A percentile compares a stretch with the other conserved stretches of the same genome.
phyloP scores from a whole-genome alignment of 2,329 filamentous ascomycete species.

The Curvularia verruculosa region DNA sequence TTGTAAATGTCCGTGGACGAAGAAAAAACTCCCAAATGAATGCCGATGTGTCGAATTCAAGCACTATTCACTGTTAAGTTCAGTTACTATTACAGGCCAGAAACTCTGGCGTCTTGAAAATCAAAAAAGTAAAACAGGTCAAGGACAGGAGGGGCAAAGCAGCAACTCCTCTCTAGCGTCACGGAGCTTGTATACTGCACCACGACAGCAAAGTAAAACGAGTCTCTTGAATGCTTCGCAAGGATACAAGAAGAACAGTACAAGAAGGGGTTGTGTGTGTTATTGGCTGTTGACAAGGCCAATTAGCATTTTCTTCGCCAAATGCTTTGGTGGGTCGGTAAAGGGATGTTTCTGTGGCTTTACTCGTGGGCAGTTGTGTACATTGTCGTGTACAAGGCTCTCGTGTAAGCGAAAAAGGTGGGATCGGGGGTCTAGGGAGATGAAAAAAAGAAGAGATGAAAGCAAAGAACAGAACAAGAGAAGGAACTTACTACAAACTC shows the following conservation, averaged over 20 bases:
- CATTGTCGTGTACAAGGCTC: slow-evolving; percentile 2
- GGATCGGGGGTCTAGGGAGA: neutral
- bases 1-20: neutral
- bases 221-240: neutral
- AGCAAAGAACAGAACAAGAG: neutral
- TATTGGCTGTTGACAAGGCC: slow-evolving; percentile 21
- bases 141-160: neutral
- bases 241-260: neutral
- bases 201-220: neutral
- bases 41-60: slow-evolving; percentile 16
- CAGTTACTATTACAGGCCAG: slow-evolving; percentile 22
- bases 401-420: slow-evolving; percentile 17
- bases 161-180: neutral
- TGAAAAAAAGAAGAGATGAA: neutral
- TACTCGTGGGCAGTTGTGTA: neutral
- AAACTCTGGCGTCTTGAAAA: slow-evolving; percentile 6
- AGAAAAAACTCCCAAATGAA: neutral
- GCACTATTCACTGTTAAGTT: slow-evolving; percentile 35
- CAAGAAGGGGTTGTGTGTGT: slow-evolving; percentile 5
- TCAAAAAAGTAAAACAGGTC: neutral
- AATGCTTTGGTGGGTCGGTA: neutral
- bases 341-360: neutral
- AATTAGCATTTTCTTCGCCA: slow-evolving; percentile 22
- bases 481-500: slow-evolving; percentile 72
- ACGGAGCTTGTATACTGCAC: slow-evolving; percentile 4